Evolutionary conservation across 1,139 yeast species (phyloP), one percentile per base, ranked within the genome.

Genomic region (Kurtzmaniella quercitrusa): DNA sequence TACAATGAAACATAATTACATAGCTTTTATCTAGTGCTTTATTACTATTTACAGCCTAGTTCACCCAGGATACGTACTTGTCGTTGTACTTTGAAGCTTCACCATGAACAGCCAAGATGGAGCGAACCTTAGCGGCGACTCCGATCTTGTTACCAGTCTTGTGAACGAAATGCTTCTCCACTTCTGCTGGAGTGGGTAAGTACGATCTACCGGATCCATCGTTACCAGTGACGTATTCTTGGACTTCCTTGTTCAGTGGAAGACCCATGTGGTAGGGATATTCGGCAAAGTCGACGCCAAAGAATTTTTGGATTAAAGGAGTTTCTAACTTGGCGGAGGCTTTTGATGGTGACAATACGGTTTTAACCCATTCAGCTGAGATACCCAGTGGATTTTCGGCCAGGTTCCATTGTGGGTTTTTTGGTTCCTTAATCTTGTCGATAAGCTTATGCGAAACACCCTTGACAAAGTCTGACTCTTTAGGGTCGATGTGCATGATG

Each of bases 221-320:
- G 48, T 71, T 73, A 20, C 91, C 91, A 39, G 80, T 78, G 41
- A 85, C 77, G 60, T 72, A 85, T 43, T 67, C 66, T 52, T 76
- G 73, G 45, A 80, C 71, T 46, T 80, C 83, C 41, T 57, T 51
- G 61, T 83, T 86, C 12, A 78, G 69, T 41, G 98, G 98, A 50
- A 93, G 74, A 30, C 95, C 96, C 74, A 79, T 85, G 55, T 78
- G 74, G 64, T 76, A 80, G 28, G 96, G 96, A 60, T 91, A 86
- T 41, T 74, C 62, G 37, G 63, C 63, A 65, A 75, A 88, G 52
- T 83, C 77, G 42, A 74, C 64, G 39, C 77, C 74, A 48, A 74
- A 70, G 57, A 63, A 68, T 52, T 68, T 60, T 47, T 75, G 63
- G 53, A 79, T 66, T 51, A 60, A 72, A 40, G 65, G 79, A 34